These are phyloP conservation scores for Populus deltoides DNA, from an alignment of 345 rosid genomes.

Conservation along the genomic window DNA sequence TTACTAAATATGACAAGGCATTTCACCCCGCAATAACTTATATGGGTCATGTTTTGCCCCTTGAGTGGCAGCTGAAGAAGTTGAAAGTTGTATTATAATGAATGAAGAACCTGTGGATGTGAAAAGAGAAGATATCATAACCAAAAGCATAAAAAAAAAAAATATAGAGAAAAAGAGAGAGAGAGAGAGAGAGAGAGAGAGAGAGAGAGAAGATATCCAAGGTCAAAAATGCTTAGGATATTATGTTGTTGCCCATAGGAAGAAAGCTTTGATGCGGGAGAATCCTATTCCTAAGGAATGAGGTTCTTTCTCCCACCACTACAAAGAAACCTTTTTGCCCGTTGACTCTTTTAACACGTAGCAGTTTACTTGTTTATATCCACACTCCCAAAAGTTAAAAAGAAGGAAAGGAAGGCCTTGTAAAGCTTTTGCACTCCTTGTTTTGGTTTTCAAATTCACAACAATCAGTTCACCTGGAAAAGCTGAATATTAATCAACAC, in stretches of 20 bases:
- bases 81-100: no score
- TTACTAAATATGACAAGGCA: no score
- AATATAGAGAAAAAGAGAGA: no score
- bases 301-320: conserved; percentile 56
- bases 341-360: conserved; percentile 41
- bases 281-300: conserved; percentile 58
- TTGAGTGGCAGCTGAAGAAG: no score
- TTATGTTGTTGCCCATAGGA: conserved; percentile 36
- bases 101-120: background rate
- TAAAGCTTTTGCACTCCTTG: conserved; percentile 30
- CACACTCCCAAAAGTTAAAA: conserved; percentile 16
- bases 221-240: conserved; percentile 19
- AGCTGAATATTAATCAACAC: background rate
- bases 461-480: conserved; percentile 11
- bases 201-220: conserved; percentile 5
- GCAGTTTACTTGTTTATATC: conserved; percentile 49
- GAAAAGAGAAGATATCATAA: background rate
- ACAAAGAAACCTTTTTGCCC: background rate
- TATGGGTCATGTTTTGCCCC: no score
- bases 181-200: no score
- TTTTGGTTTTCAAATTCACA: conserved; percentile 11
- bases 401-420: conserved; percentile 18
- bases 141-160: no score
- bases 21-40: no score
- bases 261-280: conserved; percentile 48